Conservation (phyloP, 2,329 filamentous ascomycete species). For the Cryphonectria parasitica region DNA sequence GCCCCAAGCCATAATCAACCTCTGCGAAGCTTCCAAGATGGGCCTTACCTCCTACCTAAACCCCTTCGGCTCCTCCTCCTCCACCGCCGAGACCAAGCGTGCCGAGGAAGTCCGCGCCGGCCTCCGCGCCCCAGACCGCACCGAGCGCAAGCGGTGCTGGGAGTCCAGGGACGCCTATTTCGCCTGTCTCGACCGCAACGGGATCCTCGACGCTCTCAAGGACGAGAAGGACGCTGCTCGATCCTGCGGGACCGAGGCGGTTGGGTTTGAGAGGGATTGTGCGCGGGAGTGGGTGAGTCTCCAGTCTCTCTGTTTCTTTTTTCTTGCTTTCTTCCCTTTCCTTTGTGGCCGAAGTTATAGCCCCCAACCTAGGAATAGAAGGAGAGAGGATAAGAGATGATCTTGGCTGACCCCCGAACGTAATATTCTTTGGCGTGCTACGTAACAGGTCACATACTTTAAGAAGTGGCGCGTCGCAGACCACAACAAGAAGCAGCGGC, state of each 20-base stretch:
- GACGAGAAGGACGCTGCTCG: slow-evolving; percentile 45
- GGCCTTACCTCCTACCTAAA: slow-evolving; percentile 56
- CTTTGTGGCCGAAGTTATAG: not conserved
- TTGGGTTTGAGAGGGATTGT: slow-evolving; percentile 81
- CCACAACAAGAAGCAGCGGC: slow-evolving; percentile 77
- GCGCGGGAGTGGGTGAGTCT: slow-evolving; percentile 83
- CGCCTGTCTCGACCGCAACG: slow-evolving; percentile 78
- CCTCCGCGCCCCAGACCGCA: slow-evolving; percentile 78
- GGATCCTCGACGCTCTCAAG: slow-evolving; percentile 71
- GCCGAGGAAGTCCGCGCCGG: slow-evolving; percentile 60
- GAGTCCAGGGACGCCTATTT: slow-evolving; percentile 88
- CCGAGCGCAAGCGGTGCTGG: slow-evolving; percentile 84
- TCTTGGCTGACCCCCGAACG: not conserved
- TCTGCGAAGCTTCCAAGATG: slow-evolving; percentile 41
- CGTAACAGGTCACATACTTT: slow-evolving; percentile 86
- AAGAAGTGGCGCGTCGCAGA: slow-evolving; percentile 96
- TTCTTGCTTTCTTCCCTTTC: not conserved
- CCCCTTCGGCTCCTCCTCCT: slow-evolving; percentile 43
- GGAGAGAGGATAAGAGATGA: not conserved
- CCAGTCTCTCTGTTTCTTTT: not conserved
- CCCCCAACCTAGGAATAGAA: not conserved
- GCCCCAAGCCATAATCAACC: slow-evolving; percentile 17
- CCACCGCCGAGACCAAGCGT: slow-evolving; percentile 44
- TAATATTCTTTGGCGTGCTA: not conserved
- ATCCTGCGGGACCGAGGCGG: slow-evolving; percentile 46